A percentile compares a stretch with the other conserved stretches of the same genome.
Evolutionary conservation across 192 early-diverging fungal genomes (phyloP).

Genomic region (Podila clonocystis): DNA sequence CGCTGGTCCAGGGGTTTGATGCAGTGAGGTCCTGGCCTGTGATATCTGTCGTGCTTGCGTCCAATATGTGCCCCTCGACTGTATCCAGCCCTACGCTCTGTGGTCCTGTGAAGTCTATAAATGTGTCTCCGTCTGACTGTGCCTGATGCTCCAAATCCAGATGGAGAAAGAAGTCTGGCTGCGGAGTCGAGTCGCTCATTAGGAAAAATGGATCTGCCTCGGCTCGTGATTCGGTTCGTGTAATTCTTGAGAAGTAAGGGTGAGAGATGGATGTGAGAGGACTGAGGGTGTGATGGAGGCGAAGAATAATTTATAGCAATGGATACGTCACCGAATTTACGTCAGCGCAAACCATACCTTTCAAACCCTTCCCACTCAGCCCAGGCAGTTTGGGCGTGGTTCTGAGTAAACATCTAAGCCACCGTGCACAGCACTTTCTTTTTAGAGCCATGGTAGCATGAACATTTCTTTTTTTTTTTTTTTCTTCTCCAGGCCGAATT

Average conservation of each 20-base stretch:
- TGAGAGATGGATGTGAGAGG: background rate
- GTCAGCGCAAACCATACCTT: too few relatives aligned
- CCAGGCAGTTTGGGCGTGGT: too few relatives aligned
- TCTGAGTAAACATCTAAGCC: too few relatives aligned
- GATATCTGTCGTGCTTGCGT: background rate
- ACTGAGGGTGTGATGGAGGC: background rate
- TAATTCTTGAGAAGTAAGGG: background rate
- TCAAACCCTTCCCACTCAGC: too few relatives aligned
- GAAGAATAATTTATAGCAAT: too few relatives aligned
- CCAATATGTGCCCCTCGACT: background rate
- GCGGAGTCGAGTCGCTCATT: slow-evolving; percentile 35
- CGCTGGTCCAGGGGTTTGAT: background rate
- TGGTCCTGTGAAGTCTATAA: background rate
- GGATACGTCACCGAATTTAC: too few relatives aligned
- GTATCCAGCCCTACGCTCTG: background rate
- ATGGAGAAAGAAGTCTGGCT: slow-evolving; percentile 40
- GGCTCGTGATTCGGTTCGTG: too few relatives aligned
- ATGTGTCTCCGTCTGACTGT: background rate
- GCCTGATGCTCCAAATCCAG: slow-evolving; percentile 27
- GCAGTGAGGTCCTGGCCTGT: background rate
- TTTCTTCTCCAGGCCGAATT: background rate
- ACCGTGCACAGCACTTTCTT: too few relatives aligned
- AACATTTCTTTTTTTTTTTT: too few relatives aligned
- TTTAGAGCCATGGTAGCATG: too few relatives aligned
- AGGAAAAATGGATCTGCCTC: background rate